Base-by-base conservation (phyloP, 2,329 filamentous ascomycete species). In the Cadophora gregata region DNA sequence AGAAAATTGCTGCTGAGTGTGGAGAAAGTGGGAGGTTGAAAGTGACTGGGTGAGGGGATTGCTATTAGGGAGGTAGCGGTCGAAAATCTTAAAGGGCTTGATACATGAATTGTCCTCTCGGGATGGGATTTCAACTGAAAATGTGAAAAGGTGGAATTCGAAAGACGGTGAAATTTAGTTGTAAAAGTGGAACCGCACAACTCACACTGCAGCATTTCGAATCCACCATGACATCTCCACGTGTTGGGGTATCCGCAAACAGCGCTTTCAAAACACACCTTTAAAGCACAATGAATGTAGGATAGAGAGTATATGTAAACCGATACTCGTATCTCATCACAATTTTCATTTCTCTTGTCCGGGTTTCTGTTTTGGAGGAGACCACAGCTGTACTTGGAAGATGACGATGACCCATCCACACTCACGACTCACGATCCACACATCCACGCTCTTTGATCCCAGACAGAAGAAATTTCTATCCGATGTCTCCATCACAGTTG, bases 381-480 rank as follows among this genome's bases (percentile, higher is more conserved):
- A n/a, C n/a, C n/a, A n/a, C n/a, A n/a, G n/a, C n/a, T n/a, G 24
- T 16, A 51, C 21, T 45, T 45, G 16, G 19, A 45, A 45, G 12
- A n/a, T 10, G 19, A 8, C 8, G 16, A 45, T 45, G 42, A 9
- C 42, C 6, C 48, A 51, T 16, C 48, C 48, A 51, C 21, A 51
- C 10, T 51, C 48, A 27, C 42, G 45, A 51, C 47, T 63, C 21
- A 77, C 74, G 1, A 63, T 85, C 25, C 83, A 85, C 72, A 83
- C 83, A 1, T 80, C 81, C 4, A 74, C 77, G 24, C 76, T 84
- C 4, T 85, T 85, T 71, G 80, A 84, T 64, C 78, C 83, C 0
- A 80, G 78, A 62, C 70, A 76, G 21, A 84, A 83, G 69, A 60
- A 68, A 12, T 82, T 81, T 60, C 62, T 79, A 24, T 69, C 76